Evolutionary conservation across 306 rosid species (phyloP).

Genomic region (Malus sylvestris): DNA sequence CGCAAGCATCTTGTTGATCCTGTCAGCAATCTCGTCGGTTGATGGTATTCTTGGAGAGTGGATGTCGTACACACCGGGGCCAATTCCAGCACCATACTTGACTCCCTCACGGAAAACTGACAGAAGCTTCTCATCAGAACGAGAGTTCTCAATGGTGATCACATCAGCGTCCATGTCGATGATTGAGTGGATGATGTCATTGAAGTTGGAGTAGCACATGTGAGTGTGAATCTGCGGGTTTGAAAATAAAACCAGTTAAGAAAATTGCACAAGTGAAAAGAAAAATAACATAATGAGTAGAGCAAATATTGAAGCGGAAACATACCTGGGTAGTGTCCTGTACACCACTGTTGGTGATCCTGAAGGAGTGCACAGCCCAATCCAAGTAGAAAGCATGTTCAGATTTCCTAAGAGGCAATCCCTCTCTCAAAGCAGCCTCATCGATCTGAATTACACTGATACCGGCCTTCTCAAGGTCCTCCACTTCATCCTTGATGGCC

Average conservation of each 20-base stretch:
- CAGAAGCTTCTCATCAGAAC: conserved; percentile 85
- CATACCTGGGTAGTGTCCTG: conserved; percentile 75
- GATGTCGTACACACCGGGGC: conserved; percentile 92
- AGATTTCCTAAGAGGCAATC: conserved; percentile 78
- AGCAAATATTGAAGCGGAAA: not conserved
- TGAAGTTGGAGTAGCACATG: conserved; percentile 97
- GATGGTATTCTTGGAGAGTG: conserved; percentile 95
- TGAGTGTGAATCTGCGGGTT: conserved; percentile 81
- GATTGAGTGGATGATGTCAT: conserved; percentile 89
- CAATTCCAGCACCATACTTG: conserved; percentile 91
- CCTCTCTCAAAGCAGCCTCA: conserved; percentile 93
- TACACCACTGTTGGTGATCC: conserved; percentile 77
- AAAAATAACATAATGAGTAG: not conserved
- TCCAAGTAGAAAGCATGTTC: conserved; percentile 82
- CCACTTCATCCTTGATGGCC: conserved; percentile 92
- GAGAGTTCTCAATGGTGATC: conserved; percentile 91
- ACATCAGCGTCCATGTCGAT: conserved; percentile 92
- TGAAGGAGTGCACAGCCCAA: conserved; percentile 95
- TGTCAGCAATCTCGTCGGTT: conserved; percentile 80
- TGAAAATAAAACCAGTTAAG: not conserved
- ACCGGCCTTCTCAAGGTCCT: conserved; percentile 80
- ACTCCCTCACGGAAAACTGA: conserved; percentile 98
- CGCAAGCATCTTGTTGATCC: conserved; percentile 93
- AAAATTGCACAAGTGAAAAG: not conserved
- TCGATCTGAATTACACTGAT: conserved; percentile 80